These are phyloP conservation scores for Stephania japonica DNA, from an alignment of 164 flowering plant species.

Conservation along the genomic window DNA sequence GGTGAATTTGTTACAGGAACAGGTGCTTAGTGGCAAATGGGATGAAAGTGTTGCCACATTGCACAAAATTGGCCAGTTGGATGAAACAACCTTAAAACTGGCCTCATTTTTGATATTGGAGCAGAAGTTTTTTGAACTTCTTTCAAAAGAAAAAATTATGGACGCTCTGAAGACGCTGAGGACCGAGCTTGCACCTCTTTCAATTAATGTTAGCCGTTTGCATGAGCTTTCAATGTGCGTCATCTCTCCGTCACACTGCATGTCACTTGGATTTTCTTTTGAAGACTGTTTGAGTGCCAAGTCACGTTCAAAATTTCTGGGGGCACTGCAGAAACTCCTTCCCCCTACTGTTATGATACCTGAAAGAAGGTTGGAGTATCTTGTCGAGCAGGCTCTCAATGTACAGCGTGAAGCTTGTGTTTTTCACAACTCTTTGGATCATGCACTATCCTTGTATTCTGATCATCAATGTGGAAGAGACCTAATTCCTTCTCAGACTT, in stretches of 20 bases:
- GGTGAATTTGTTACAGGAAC: slow-evolving; percentile 49
- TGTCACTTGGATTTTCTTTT: slow-evolving; percentile 23
- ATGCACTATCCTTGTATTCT: slow-evolving; percentile 58
- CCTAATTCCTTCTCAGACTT: slow-evolving; percentile 66
- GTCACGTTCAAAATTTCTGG: slow-evolving; percentile 46
- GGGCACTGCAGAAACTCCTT: slow-evolving; percentile 59
- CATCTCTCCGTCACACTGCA: slow-evolving; percentile 35
- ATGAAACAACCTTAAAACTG: slow-evolving; percentile 45
- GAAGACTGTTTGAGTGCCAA: slow-evolving; percentile 24
- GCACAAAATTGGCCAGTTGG: slow-evolving; percentile 41
- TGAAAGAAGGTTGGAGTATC: slow-evolving; percentile 67
- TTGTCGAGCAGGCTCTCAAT: slow-evolving; percentile 74
- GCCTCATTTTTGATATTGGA: slow-evolving; percentile 73
- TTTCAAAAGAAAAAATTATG: slow-evolving; percentile 37
- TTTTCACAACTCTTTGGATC: slow-evolving; percentile 65
- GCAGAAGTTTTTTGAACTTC: slow-evolving; percentile 67
- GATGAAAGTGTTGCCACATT: slow-evolving; percentile 63
- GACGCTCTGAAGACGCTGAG: slow-evolving; percentile 68
- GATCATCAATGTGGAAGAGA: slow-evolving; percentile 85
- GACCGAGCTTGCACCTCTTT: slow-evolving; percentile 67
- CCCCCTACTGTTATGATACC: slow-evolving; percentile 65
- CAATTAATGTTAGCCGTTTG: slow-evolving; percentile 37
- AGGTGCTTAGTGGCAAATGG: slow-evolving; percentile 66
- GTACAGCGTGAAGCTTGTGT: slow-evolving; percentile 65
- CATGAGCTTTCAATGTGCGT: slow-evolving; percentile 60